Base-by-base conservation (phyloP, 2,329 filamentous ascomycete genomes). In the Pyrenochaeta sp. region DNA sequence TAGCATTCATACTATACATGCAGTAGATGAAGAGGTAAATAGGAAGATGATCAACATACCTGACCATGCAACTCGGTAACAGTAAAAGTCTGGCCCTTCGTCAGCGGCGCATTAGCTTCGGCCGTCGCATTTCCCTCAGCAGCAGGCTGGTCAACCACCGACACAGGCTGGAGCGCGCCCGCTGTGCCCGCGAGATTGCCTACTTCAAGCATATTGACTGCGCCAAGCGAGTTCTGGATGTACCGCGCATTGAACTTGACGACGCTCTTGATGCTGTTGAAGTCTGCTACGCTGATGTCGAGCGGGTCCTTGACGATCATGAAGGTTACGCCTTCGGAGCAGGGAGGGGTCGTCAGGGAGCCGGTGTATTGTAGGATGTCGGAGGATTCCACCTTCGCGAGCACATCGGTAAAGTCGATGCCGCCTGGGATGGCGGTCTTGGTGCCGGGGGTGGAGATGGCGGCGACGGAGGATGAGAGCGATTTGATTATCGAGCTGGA, bases 311-410 rank as follows among this genome's bases (percentile, higher is more conserved):
- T 76, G 62, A 82, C 82, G 42, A 87, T 74, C 47, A 85, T 75
- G 80, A 85, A 88, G 9, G 73, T 78, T 24, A 89, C 77, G 27
- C 82, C 82, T 72, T 88, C 85, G 15, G 79, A 79, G 76, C 87
- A 89, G 3, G 87, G 87, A 22, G 87, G 87, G 0, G 86, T 88
- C 40, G 87, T 89, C 46, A 89, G 78, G 19, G 85, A 87, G 22
- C 87, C 87, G 12, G 74, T 72, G 78, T 89, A 89, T 56, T 80
- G 79, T 66, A 80, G 82, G 52, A 85, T 73, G 4, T 72, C 68
- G 9, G 76, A 77, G 25, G 77, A 72, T 2, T 72, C 51, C 46
- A 85, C 68, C 39, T 77, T 71, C 8, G 63, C 46, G 30, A 76
- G 69, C 0, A 85, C 69, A 47, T 74, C 74, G 32, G 67, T 65